Conservation (phyloP, 2,329 filamentous ascomycete species). For the Penicillium paneum region DNA sequence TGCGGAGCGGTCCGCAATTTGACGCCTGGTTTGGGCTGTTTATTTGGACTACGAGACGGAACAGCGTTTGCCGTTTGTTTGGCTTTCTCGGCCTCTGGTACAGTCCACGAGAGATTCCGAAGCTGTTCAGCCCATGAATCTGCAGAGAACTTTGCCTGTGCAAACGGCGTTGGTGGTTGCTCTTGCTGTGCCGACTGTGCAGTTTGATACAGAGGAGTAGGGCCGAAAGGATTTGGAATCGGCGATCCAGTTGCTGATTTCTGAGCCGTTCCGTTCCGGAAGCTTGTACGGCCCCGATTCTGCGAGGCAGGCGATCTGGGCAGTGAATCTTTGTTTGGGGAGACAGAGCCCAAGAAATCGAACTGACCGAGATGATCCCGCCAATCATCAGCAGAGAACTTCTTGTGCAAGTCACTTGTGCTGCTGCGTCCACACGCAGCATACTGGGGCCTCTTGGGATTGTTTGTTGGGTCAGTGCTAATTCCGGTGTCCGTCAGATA, state of each 20-base stretch:
- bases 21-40: conserved; percentile 26
- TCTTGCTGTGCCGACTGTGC: conserved; percentile 15
- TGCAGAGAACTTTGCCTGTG: conserved; percentile 36
- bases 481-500: background rate
- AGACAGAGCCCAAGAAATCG: conserved; percentile 36
- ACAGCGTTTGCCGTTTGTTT: conserved; percentile 27
- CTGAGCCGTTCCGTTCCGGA: conserved; percentile 20
- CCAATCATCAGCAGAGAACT: conserved; percentile 45
- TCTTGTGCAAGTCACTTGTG: conserved; percentile 35
- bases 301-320: conserved; percentile 18
- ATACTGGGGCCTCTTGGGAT: conserved; percentile 7
- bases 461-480: conserved; percentile 8
- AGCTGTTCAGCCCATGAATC: conserved; percentile 41
- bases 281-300: conserved; percentile 23
- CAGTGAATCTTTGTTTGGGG: conserved; percentile 22
- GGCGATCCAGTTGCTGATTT: conserved; percentile 17
- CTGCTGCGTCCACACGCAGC: conserved; percentile 33
- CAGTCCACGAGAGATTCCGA: conserved; percentile 33
- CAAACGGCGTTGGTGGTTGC: conserved; percentile 32
- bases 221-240: conserved; percentile 18
- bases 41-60: conserved; percentile 35
- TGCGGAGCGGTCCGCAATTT: conserved; percentile 33
- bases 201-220: conserved; percentile 12
- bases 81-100: conserved; percentile 28
- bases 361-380: conserved; percentile 35